Base-by-base conservation (phyloP, 441 rosid genomes). In the Populus hybrid region DNA sequence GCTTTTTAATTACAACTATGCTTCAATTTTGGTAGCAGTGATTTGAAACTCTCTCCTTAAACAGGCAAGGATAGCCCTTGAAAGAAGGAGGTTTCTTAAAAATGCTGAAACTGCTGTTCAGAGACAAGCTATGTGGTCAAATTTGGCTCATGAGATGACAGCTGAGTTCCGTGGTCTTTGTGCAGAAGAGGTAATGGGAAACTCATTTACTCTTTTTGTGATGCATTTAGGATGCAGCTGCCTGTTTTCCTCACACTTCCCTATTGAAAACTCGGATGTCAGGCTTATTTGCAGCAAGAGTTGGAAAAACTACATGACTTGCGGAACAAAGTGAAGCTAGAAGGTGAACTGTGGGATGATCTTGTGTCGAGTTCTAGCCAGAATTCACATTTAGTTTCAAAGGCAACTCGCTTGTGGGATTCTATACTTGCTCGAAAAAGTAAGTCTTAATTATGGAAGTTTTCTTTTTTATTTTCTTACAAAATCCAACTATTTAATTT, bases 161-260 rank as follows among this genome's bases (percentile, higher is more conserved):
- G 99, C 98, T 74, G 99, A 97, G 83, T 97, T 97, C 81, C 97
- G 99, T 88, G 97, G 99, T 80, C 95, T 97, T 77, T 97, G 99
- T 87, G 99, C 99, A 65, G 99, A 97, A 84, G 99, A 97, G 97
- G 99, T 97, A 83, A 73, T 76, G 65, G 63, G 69, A 59, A 77
- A 46, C 71, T 71, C 24, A 34, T 76, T 70, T n/a, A 72, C 65
- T 14, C 26, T 59, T 70, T 76, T 34, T 74, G 18, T 7, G 38
- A 68, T 42, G 20, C 68, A 42, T 63, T 69, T 34, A 66, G 76
- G 40, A 21, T 54, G 24, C 76, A 65, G 68, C 69, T 69, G 68
- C 70, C n/a, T 72, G 71, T 77, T 69, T 82, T 77, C 23, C 77
- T 75, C 75, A 69, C 57, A 73, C 20, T 69, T 10, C 79, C 78